These are phyloP conservation scores for Picochlorum sp. DNA, from an alignment of 139 green algal species.

Conservation along the genomic window DNA sequence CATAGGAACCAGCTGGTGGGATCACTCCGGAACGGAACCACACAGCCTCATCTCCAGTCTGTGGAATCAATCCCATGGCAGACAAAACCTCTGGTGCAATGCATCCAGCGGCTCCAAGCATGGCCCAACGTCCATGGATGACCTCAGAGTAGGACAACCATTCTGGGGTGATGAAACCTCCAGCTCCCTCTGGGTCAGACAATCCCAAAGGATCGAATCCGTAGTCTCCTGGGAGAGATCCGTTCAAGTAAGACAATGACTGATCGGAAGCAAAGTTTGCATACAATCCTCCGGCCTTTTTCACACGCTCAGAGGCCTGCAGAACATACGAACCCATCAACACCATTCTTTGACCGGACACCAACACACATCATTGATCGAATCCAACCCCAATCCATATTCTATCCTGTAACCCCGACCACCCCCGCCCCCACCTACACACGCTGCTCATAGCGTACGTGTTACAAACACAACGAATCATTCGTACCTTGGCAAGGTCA, in stretches of 20 bases:
- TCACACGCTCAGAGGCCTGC: conserved; percentile 57
- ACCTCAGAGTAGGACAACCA: conserved; percentile 83
- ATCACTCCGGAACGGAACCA: conserved; percentile 92
- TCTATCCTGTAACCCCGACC: neutral
- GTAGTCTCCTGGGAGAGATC: conserved; percentile 68
- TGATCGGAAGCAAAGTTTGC: conserved; percentile 56
- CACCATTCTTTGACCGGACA: neutral
- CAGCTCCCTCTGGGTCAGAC: conserved; percentile 79
- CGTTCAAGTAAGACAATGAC: conserved; percentile 90
- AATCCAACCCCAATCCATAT: neutral
- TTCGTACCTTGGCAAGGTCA: conserved; percentile 22
- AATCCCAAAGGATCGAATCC: conserved; percentile 92
- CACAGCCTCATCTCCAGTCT: conserved; percentile 42
- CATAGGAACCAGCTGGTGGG: conserved; percentile 60
- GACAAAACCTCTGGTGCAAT: conserved; percentile 91
- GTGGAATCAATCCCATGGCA: conserved; percentile 66
- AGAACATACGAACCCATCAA: neutral
- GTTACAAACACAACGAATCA: too few species aligned
- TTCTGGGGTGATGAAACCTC: conserved; percentile 84
- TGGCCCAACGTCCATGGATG: conserved; percentile 85
- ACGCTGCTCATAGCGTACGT: too few species aligned
- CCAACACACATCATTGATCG: neutral
- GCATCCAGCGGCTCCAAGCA: conserved; percentile 92
- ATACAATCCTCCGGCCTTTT: conserved; percentile 46
- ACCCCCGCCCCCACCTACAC: too few species aligned